Evolutionary conservation across 129 eudicot genomes (phyloP).

Genomic region (Helianthus tuberosus): DNA sequence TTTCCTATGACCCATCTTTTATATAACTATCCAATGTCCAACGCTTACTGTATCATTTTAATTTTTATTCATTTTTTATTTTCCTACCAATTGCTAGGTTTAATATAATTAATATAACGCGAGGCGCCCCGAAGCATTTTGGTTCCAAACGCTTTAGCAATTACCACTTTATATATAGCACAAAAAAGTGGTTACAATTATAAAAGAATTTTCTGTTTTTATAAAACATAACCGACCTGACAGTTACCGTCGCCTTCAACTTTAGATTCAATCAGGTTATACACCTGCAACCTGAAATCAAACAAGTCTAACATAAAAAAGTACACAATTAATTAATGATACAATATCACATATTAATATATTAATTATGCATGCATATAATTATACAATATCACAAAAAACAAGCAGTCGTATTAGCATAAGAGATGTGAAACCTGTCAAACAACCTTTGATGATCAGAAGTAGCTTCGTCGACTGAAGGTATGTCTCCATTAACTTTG

Average conservation of each 20-base stretch:
- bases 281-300: constrained; percentile 71
- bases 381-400: too few relatives aligned
- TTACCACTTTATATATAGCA: too few relatives aligned
- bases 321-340: not conserved
- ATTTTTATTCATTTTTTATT: not conserved
- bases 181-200: not conserved
- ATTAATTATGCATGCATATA: too few relatives aligned
- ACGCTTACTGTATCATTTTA: too few relatives aligned
- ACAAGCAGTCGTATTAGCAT: too few relatives aligned
- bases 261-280: constrained; percentile 80
- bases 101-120: too few relatives aligned
- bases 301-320: constrained; percentile 9
- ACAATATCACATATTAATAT: not conserved
- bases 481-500: constrained; percentile 91
- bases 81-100: constrained; percentile 7
- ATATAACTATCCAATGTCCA: not conserved
- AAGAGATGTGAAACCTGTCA: constrained; percentile 54
- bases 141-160: too few relatives aligned
- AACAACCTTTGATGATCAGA: constrained; percentile 92
- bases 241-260: constrained; percentile 96
- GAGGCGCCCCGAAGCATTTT: too few relatives aligned
- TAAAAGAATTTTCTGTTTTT: not conserved
- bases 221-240: constrained; percentile 53
- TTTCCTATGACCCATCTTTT: not conserved
- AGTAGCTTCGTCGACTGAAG: constrained; percentile 92